Percentiles rank a stretch among this genome's conserved stretches.
These are phyloP conservation scores for Triangularia setosa DNA, from an alignment of 2,329 filamentous ascomycete species.

Conservation along the genomic window DNA sequence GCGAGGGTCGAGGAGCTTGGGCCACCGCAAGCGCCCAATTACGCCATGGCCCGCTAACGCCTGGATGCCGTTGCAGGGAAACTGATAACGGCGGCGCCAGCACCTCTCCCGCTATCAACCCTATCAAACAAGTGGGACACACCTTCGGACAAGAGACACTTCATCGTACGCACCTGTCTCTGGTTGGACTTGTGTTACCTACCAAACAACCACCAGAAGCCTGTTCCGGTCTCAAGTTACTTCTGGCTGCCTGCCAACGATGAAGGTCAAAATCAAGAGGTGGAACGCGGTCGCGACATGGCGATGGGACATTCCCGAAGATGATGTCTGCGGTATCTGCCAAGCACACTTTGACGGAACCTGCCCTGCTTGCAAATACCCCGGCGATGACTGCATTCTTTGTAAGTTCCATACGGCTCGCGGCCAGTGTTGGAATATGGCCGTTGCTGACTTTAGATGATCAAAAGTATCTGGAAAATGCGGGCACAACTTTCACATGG, in stretches of 20 bases:
- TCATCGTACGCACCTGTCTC: neutral
- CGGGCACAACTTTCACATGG: conserved; percentile 97
- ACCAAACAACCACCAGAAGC: neutral
- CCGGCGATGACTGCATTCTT: conserved; percentile 90
- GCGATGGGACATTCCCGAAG: conserved; percentile 96
- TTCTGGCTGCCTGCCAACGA: conserved; percentile 35
- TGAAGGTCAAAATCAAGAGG: conserved; percentile 93
- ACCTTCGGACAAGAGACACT: neutral
- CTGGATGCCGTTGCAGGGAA: neutral
- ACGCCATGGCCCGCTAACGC: conserved; percentile 9
- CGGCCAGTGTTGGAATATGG: no score
- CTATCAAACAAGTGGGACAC: neutral
- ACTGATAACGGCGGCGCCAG: neutral
- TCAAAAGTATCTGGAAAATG: conserved; percentile 85
- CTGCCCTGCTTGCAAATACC: conserved; percentile 96
- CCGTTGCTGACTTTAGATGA: neutral
- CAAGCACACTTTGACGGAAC: conserved; percentile 97
- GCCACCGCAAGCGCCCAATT: conserved; percentile 6
- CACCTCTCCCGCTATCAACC: neutral
- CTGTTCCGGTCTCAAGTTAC: neutral
- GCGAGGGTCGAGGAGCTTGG: conserved; percentile 12
- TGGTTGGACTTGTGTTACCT: no score
- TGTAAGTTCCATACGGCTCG: conserved; percentile 50
- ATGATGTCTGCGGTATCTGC: conserved; percentile 98
- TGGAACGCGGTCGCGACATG: conserved; percentile 95